phyloP scores from a whole-genome alignment of 139 green algal species.

The Coccomyxa sp. region DNA sequence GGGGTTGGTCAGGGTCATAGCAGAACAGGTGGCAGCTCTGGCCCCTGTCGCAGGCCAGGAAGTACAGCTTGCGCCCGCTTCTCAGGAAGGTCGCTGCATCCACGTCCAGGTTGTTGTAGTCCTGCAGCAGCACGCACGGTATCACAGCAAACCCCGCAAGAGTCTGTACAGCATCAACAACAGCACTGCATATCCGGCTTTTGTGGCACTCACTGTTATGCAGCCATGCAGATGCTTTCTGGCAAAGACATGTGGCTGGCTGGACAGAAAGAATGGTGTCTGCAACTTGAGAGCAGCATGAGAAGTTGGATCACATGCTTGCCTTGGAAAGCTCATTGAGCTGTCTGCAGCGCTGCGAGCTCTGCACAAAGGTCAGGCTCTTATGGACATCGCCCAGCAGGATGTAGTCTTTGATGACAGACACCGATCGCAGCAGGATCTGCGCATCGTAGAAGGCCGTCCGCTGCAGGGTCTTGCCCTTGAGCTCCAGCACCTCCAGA shows the following conservation, averaged over 20 bases:
- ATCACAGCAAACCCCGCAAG: not conserved
- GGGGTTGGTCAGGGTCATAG: not conserved
- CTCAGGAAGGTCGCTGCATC: constrained; percentile 68
- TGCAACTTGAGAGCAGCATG: not conserved
- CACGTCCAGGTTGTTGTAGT: constrained; percentile 63
- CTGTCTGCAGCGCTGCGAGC: not conserved
- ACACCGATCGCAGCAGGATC: constrained; percentile 52
- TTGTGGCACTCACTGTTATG: too few species aligned
- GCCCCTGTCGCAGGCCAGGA: constrained; percentile 26
- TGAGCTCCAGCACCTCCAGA: constrained; percentile 57
- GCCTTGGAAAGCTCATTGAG: not conserved
- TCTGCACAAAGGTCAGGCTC: constrained; percentile 66
- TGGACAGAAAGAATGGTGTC: not conserved
- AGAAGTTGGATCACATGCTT: not conserved
- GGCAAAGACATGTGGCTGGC: not conserved
- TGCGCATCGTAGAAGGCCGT: constrained; percentile 77
- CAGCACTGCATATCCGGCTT: not conserved
- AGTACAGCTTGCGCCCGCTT: constrained; percentile 47
- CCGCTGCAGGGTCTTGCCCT: constrained; percentile 28
- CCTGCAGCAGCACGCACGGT: constrained; percentile 44
- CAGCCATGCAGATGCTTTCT: not conserved
- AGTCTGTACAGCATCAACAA: constrained; percentile 34
- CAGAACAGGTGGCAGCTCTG: not conserved
- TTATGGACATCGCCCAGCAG: constrained; percentile 69
- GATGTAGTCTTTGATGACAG: constrained; percentile 84